Evolutionary conservation across 192 early-diverging fungal genomes (phyloP).

Genomic region (Geranomyces variabilis): DNA sequence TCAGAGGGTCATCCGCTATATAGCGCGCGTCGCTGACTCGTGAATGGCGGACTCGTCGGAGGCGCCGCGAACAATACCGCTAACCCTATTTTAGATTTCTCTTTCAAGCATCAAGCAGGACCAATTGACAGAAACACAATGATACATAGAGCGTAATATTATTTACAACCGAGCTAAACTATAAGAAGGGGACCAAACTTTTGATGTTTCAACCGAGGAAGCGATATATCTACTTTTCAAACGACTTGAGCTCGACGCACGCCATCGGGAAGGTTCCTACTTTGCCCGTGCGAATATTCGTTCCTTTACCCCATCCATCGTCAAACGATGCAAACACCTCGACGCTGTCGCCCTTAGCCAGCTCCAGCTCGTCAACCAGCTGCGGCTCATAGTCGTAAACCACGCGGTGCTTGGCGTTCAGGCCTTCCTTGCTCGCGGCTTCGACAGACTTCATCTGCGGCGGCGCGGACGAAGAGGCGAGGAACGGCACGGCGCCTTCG

Average conservation of each 20-base stretch:
- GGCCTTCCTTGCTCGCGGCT: background rate
- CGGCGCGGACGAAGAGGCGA: background rate
- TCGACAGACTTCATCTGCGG: constrained; percentile 14
- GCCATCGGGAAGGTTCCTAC: constrained; percentile 42
- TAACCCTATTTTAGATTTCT: no score
- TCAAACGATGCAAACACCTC: constrained; percentile 34
- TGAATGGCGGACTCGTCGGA: no score
- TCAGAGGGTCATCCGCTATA: no score
- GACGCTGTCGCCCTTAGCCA: constrained; percentile 39
- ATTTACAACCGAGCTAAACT: no score
- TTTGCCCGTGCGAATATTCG: constrained; percentile 31
- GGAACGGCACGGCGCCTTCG: constrained; percentile 6
- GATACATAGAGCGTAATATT: no score
- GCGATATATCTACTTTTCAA: no score
- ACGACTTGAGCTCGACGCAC: constrained; percentile 24
- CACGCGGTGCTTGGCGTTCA: constrained; percentile 22
- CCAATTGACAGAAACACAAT: no score
- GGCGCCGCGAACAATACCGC: no score
- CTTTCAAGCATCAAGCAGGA: no score
- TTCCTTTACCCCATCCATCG: constrained; percentile 42
- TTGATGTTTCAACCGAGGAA: no score
- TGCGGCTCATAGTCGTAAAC: constrained; percentile 35
- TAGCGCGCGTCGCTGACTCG: no score
- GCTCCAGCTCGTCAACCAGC: constrained; percentile 40
- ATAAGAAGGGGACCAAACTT: no score